Evolutionary conservation across 257 asterid species (phyloP), one percentile per base, ranked within the genome.

Genomic region (Sherardia arvensis): DNA sequence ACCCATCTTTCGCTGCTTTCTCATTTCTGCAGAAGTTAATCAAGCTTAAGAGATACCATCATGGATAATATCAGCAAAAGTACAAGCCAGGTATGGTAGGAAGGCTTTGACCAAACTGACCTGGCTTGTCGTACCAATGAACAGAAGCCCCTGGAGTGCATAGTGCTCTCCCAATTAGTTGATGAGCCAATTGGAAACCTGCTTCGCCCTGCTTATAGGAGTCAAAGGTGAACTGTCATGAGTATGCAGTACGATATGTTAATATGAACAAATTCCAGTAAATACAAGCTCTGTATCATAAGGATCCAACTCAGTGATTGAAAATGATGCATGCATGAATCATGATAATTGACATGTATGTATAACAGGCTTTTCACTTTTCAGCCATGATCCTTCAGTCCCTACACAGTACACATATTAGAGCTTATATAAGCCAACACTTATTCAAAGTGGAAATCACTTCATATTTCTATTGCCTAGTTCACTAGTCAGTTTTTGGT

Each of bases 61-160:
- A 62, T 38, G 47, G 30, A 66, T 59, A 30, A 47, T 17, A 5
- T 14, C 40, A 66, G 25, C 2, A 40, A 23, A 23, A 2, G n/a
- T 22, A n/a, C 32, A 33, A n/a, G 53, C 26, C 9, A 22, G 10
- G 17, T 12, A 28, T 34, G 66, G 14, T 54, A 29, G 49, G 23
- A 4, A 22, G 53, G 57, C 40, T 53, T 28, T 36, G 22, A 60
- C 43, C 23, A 34, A 66, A 79, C 96, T 54, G 57, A 93, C 97
- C 99, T 85, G 95, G 97, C 74, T 93, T 93, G 81, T 90, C 92
- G 65, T 93, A 93, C 99, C 99, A 93, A 79, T 93, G 99, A 75
- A 93, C 54, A 28, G 97, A 75, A 72, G 96, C 96, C 59, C 97
- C 97, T 0, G 95, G 83, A 53, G 80, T 79, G 67, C 79, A 78